Evolutionary conservation across 768 basidiomycete genomes (phyloP).

Genomic region (Auriculariales sp.): DNA sequence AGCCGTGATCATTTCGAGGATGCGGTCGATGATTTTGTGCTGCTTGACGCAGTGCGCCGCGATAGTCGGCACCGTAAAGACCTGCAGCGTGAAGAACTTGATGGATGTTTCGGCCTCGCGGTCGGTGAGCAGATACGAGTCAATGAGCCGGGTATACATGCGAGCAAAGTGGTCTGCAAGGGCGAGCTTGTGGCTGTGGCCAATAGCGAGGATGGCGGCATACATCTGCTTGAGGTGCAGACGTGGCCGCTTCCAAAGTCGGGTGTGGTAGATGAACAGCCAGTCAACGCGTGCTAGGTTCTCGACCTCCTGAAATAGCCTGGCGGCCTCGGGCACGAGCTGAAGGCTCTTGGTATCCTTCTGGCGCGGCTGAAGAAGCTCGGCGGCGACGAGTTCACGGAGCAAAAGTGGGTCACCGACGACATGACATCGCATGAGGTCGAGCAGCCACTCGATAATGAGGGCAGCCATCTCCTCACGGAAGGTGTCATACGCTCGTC

Average conservation of each 20-base stretch:
- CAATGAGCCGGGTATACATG: slow-evolving; percentile 76
- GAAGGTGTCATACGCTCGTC: slow-evolving; percentile 77
- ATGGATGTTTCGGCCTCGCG: slow-evolving; percentile 91
- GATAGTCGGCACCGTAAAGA: slow-evolving; percentile 84
- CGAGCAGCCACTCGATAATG: slow-evolving; percentile 75
- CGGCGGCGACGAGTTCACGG: slow-evolving; percentile 56
- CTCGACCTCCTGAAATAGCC: slow-evolving; percentile 20
- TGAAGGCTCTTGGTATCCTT: slow-evolving; percentile 34
- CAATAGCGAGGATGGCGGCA: slow-evolving; percentile 55
- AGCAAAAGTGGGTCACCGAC: slow-evolving; percentile 52
- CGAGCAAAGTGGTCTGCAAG: slow-evolving; percentile 74
- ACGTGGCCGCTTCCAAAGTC: slow-evolving; percentile 74
- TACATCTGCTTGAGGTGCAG: slow-evolving; percentile 74
- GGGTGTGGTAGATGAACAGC: slow-evolving; percentile 67
- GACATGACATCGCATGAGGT: slow-evolving; percentile 59
- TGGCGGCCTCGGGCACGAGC: slow-evolving; percentile 19
- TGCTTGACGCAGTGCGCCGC: slow-evolving; percentile 63
- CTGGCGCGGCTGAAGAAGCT: slow-evolving; percentile 48
- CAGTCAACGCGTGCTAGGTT: slow-evolving; percentile 56
- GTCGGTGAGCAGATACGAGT: slow-evolving; percentile 83
- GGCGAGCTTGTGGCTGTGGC: slow-evolving; percentile 57
- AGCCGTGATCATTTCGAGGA: slow-evolving; percentile 72
- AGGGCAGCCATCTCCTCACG: slow-evolving; percentile 73
- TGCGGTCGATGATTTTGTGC: slow-evolving; percentile 56
- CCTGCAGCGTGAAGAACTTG: slow-evolving; percentile 82